A percentile compares a stretch with the other conserved stretches of the same genome.
Evolutionary conservation across 2,329 filamentous ascomycete species (phyloP).

Genomic region (Pyrenophora graminea): DNA sequence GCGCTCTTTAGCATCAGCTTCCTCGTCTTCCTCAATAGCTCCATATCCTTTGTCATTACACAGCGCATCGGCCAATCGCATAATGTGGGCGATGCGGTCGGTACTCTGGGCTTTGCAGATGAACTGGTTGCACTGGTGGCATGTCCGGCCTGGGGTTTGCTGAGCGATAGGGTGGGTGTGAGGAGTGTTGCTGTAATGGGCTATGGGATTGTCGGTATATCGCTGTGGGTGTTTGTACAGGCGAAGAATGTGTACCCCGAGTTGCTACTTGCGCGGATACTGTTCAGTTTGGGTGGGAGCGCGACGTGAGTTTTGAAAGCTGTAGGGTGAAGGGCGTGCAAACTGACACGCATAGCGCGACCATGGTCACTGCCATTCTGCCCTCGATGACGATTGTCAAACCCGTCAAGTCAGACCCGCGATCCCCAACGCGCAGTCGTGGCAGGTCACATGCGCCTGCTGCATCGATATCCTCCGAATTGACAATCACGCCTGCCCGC

Average conservation of each 20-base stretch:
- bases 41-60: slow-evolving; percentile 82
- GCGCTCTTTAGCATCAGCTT: slow-evolving; percentile 87
- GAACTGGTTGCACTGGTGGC: slow-evolving; percentile 81
- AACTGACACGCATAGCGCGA: slow-evolving; percentile 56
- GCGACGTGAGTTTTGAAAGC: slow-evolving; percentile 63
- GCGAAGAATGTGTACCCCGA: slow-evolving; percentile 86
- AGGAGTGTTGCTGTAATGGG: slow-evolving; percentile 68
- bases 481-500: slow-evolving; percentile 70
- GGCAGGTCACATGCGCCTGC: slow-evolving; percentile 62
- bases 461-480: slow-evolving; percentile 72
- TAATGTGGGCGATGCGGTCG: slow-evolving; percentile 77
- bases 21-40: slow-evolving; percentile 86
- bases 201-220: slow-evolving; percentile 78
- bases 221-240: slow-evolving; percentile 81
- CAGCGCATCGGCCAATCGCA: slow-evolving; percentile 76
- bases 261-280: slow-evolving; percentile 77
- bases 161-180: slow-evolving; percentile 78
- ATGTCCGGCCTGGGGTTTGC: slow-evolving; percentile 77
- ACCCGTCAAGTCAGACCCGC: slow-evolving; percentile 29
- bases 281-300: slow-evolving; percentile 91
- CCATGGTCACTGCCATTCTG: slow-evolving; percentile 96
- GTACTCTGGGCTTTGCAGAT: slow-evolving; percentile 82
- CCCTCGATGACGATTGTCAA: slow-evolving; percentile 64
- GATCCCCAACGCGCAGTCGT: slow-evolving; percentile 31
- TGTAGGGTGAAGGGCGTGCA: neutral